Percentiles rank a stretch among this genome's conserved stretches.
These are phyloP conservation scores for Dentipellis sp. DNA, from an alignment of 768 basidiomycete genomes.

Conservation along the genomic window DNA sequence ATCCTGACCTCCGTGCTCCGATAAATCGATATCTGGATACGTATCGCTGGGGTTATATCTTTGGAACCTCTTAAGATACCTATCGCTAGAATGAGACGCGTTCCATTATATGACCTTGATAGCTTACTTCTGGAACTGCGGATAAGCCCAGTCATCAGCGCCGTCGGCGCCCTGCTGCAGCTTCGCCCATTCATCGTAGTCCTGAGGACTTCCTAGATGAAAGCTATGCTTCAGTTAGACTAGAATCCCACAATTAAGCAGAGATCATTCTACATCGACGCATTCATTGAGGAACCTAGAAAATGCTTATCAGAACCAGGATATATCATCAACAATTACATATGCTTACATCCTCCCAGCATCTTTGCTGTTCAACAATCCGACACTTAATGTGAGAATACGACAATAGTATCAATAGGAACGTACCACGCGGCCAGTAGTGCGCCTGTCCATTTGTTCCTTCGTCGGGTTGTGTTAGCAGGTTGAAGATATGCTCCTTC, in stretches of 20 bases:
- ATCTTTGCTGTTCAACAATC: slow-evolving; percentile 38
- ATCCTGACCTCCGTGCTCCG: slow-evolving; percentile 31
- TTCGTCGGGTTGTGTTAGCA: slow-evolving; percentile 49
- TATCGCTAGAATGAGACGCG: slow-evolving; percentile 15
- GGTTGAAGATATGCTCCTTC: slow-evolving; percentile 38
- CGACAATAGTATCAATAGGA: not conserved
- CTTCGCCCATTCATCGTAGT: slow-evolving; percentile 58
- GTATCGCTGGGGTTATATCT: slow-evolving; percentile 39
- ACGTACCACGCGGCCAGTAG: slow-evolving; percentile 60
- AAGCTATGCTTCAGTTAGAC: slow-evolving; percentile 14
- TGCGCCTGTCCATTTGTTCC: slow-evolving; percentile 36
- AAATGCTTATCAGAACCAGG: not conserved
- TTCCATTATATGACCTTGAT: too few relatives aligned
- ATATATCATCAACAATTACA: not conserved
- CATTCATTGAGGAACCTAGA: slow-evolving; percentile 57
- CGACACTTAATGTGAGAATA: too few relatives aligned
- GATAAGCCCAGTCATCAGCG: slow-evolving; percentile 52
- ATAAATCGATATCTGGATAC: slow-evolving; percentile 39
- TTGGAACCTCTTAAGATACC: slow-evolving; percentile 67
- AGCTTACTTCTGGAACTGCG: slow-evolving; percentile 39
- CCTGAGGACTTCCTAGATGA: slow-evolving; percentile 57
- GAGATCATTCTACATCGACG: slow-evolving; percentile 31
- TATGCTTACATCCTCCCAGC: slow-evolving; percentile 60
- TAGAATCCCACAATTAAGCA: too few relatives aligned
- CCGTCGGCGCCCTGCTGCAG: slow-evolving; percentile 28